Percentiles rank a stretch among this genome's conserved stretches.
Evolutionary conservation across 441 rosid species (phyloP).

Genomic region (Gossypium schwendimanii): DNA sequence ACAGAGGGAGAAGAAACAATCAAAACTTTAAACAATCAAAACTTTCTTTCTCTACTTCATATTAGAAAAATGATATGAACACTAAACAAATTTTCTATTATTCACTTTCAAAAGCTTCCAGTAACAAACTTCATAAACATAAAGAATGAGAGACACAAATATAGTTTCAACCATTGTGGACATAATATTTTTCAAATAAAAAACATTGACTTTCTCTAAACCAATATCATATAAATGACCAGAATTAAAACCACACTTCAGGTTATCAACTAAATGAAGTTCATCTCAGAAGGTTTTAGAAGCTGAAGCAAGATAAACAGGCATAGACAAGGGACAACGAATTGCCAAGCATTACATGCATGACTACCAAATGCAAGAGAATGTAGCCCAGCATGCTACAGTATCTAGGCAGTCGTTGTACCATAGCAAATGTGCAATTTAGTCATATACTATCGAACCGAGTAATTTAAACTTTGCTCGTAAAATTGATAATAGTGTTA

Average conservation of each 20-base stretch:
- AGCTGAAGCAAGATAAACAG: conserved; percentile 2
- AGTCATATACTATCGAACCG: too few species aligned
- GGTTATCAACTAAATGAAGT: not conserved
- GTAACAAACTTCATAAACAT: not conserved
- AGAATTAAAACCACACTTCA: not conserved
- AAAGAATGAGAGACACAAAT: not conserved
- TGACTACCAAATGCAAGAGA: not conserved
- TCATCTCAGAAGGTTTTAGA: not conserved
- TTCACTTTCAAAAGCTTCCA: not conserved
- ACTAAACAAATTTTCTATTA: not conserved
- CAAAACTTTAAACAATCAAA: not conserved
- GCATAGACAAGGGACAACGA: not conserved
- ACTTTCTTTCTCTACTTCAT: not conserved
- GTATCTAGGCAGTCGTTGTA: too few species aligned
- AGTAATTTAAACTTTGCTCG: too few species aligned
- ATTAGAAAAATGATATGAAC: not conserved
- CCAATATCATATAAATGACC: not conserved
- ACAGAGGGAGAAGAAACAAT: not conserved
- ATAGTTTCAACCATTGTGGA: not conserved
- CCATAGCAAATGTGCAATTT: too few species aligned
- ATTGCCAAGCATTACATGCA: not conserved
- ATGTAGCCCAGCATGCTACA: not conserved
- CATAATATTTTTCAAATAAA: not conserved
- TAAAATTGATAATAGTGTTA: too few species aligned
- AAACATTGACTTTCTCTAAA: not conserved